Evolutionary conservation across 306 rosid genomes (phyloP).

Genomic region (Quercus robur): DNA sequence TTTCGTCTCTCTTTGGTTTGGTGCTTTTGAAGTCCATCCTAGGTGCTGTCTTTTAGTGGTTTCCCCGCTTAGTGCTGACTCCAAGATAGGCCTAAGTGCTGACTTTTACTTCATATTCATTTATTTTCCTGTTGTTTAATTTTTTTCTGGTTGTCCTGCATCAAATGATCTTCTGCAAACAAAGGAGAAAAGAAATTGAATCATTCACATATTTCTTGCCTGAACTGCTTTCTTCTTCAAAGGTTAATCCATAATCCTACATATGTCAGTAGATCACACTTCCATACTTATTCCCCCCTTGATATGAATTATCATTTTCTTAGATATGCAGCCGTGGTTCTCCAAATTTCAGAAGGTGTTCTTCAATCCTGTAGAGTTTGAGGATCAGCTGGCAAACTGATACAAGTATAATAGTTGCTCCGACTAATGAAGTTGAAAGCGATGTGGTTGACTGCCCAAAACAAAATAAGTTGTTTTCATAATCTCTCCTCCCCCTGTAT

Average conservation of each 20-base stretch:
- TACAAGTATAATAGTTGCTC: conserved; percentile 13
- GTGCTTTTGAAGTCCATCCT: rapidly evolving
- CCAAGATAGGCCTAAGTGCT: too few relatives aligned
- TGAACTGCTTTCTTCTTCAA: conserved; percentile 52
- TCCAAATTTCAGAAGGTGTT: conserved; percentile 56
- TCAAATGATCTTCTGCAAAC: conserved; percentile 59
- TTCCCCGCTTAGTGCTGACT: too few relatives aligned
- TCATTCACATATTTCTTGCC: conserved; percentile 59
- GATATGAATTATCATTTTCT: conserved; percentile 12
- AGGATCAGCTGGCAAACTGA: conserved; percentile 17
- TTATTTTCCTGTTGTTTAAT: too few relatives aligned
- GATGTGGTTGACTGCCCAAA: conserved; percentile 35
- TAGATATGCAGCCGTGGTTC: conserved; percentile 68
- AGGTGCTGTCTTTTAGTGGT: rapidly evolving
- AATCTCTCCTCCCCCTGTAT: conserved; percentile 86
- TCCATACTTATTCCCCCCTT: neutral
- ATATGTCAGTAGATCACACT: neutral
- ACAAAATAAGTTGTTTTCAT: conserved; percentile 23
- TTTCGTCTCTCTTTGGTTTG: too few relatives aligned
- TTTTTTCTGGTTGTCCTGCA: too few relatives aligned
- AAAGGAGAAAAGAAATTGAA: conserved; percentile 46
- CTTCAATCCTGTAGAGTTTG: conserved; percentile 13
- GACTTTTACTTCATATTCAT: too few relatives aligned
- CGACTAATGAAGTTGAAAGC: conserved; percentile 22
- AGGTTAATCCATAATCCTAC: conserved; percentile 38